A percentile compares a stretch with the other conserved stretches of the same genome.
Conservation (phyloP, 495 filamentous ascomycete genomes). For the Penicillium steckii region DNA sequence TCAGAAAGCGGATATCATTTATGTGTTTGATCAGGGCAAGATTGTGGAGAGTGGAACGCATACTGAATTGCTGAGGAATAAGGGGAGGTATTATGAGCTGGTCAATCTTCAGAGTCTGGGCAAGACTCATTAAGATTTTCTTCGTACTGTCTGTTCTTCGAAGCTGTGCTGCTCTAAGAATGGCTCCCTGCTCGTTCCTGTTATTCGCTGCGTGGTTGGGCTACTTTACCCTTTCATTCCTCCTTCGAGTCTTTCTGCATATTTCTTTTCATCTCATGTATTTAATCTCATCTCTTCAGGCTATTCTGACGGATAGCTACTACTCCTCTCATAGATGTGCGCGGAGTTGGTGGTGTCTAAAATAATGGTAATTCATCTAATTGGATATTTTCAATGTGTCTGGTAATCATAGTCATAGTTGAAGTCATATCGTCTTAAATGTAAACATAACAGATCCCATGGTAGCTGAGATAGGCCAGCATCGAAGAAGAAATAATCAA, state of each 20-base stretch:
- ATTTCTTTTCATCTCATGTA: not conserved
- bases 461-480: no score
- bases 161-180: no score
- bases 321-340: not conserved
- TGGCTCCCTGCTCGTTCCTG: no score
- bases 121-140: constrained; percentile 42
- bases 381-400: not conserved
- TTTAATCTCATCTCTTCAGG: not conserved
- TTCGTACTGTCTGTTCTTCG: not conserved
- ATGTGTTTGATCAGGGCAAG: constrained; percentile 74
- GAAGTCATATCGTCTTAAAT: no score
- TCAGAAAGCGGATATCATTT: constrained; percentile 81
- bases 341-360: not conserved
- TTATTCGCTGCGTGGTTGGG: no score
- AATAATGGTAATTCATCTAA: not conserved
- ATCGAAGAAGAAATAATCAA: no score
- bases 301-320: not conserved
- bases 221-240: not conserved
- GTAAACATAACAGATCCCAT: no score
- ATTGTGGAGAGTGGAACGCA: constrained; percentile 76
- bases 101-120: constrained; percentile 78
- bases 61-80: constrained; percentile 59
- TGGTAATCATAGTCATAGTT: not conserved
- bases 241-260: not conserved
- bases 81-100: constrained; percentile 73